phyloP scores from a whole-genome alignment of 2,329 filamentous ascomycete species.

The Malbranchea zuffiana region DNA sequence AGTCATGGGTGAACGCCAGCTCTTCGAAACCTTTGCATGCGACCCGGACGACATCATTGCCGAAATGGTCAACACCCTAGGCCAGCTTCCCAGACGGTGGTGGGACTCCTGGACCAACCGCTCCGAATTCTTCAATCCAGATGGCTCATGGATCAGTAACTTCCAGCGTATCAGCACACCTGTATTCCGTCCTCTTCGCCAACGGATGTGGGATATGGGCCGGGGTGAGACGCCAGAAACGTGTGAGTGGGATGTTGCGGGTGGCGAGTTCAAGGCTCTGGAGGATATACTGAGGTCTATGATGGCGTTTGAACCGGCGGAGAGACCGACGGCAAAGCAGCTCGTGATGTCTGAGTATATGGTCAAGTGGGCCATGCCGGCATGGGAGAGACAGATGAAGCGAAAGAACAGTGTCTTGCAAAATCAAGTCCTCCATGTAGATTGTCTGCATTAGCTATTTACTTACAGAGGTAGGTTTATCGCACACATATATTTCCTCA shows the following conservation, averaged over 20 bases:
- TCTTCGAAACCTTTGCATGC: slow-evolving; percentile 19
- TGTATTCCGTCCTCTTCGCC: slow-evolving; percentile 12
- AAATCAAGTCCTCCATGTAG: too few species aligned
- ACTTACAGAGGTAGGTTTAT: too few species aligned
- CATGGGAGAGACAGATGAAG: slow-evolving; percentile 16
- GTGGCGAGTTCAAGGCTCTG: slow-evolving; percentile 17
- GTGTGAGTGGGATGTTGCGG: slow-evolving; percentile 19
- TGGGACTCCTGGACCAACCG: slow-evolving; percentile 16
- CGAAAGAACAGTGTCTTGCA: slow-evolving; percentile 5
- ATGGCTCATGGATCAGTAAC: slow-evolving; percentile 17
- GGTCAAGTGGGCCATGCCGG: slow-evolving; percentile 18
- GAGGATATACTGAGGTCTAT: slow-evolving; percentile 17
- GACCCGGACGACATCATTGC: slow-evolving; percentile 17
- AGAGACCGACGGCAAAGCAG: slow-evolving; percentile 15
- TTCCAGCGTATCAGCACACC: slow-evolving; percentile 16
- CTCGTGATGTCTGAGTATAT: slow-evolving; percentile 16
- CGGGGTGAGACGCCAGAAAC: slow-evolving; percentile 17
- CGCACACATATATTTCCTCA: too few species aligned
- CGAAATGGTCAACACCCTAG: slow-evolving; percentile 19
- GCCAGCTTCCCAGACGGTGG: slow-evolving; percentile 15
- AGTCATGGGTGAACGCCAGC: slow-evolving; percentile 16
- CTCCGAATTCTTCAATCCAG: slow-evolving; percentile 16
- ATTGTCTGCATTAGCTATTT: too few species aligned
- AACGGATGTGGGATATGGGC: slow-evolving; percentile 18
- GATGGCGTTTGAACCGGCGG: slow-evolving; percentile 17